These are phyloP conservation scores for Colletotrichum karsti DNA, from an alignment of 2,329 filamentous ascomycete species.

Conservation along the genomic window DNA sequence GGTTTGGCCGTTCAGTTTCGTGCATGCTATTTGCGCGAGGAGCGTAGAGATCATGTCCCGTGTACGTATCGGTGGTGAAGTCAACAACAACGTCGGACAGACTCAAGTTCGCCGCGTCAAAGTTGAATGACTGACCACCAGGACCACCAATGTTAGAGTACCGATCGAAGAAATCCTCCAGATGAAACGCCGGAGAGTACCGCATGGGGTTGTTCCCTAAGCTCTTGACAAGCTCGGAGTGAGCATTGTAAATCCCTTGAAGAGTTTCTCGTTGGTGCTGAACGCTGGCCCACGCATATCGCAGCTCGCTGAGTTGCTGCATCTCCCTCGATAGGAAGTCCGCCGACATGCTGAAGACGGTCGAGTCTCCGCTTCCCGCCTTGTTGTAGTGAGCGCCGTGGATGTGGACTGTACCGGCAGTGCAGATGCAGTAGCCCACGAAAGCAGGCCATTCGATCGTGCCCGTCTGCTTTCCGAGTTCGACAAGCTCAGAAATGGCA, in stretches of 20 bases:
- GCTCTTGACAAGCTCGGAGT: slow-evolving; percentile 80
- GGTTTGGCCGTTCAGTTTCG: slow-evolving; percentile 45
- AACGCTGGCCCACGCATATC: slow-evolving; percentile 79
- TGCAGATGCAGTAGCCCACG: slow-evolving; percentile 86
- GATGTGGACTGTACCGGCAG: slow-evolving; percentile 87
- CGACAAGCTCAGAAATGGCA: slow-evolving; percentile 83
- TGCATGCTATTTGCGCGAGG: slow-evolving; percentile 41
- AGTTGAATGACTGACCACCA: slow-evolving; percentile 67
- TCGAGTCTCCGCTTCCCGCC: slow-evolving; percentile 60
- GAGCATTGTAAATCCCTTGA: slow-evolving; percentile 80
- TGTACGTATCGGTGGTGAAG: slow-evolving; percentile 64
- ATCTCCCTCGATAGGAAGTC: slow-evolving; percentile 82
- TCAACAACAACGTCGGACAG: slow-evolving; percentile 74
- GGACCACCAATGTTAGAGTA: slow-evolving; percentile 68
- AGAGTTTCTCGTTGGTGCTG: slow-evolving; percentile 84
- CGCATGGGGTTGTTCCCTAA: slow-evolving; percentile 74
- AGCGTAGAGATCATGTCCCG: slow-evolving; percentile 57
- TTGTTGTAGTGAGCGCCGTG: slow-evolving; percentile 84
- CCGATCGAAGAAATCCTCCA: slow-evolving; percentile 88
- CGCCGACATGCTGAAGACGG: slow-evolving; percentile 68
- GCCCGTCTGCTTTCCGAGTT: slow-evolving; percentile 77
- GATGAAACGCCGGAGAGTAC: slow-evolving; percentile 81
- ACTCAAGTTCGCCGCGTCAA: slow-evolving; percentile 79
- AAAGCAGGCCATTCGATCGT: slow-evolving; percentile 88
- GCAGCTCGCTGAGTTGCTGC: slow-evolving; percentile 79